These are phyloP conservation scores for Epichloe amarillans DNA, from an alignment of 2,329 filamentous ascomycete genomes.

Conservation along the genomic window DNA sequence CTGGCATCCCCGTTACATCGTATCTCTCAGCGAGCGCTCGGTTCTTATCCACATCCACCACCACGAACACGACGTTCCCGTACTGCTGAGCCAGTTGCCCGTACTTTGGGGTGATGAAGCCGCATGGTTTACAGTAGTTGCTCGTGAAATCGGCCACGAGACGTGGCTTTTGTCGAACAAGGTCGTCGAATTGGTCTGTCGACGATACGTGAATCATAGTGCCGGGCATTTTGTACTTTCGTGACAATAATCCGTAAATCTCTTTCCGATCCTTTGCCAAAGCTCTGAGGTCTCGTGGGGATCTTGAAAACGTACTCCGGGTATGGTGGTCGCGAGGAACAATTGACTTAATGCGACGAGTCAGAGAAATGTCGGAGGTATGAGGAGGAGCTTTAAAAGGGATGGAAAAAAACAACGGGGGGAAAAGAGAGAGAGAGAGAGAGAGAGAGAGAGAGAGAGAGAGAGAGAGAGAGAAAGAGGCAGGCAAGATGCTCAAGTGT, in stretches of 20 bases:
- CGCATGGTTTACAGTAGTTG: conserved; percentile 87
- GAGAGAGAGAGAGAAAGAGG: neutral
- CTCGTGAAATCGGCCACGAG: conserved; percentile 66
- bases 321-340: too few relatives aligned
- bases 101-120: conserved; percentile 61
- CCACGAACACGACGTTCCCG: conserved; percentile 60
- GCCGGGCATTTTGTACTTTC: neutral
- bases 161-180: conserved; percentile 33
- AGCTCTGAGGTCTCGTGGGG: too few relatives aligned
- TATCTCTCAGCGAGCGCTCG: conserved; percentile 64
- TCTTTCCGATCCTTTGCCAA: too few relatives aligned
- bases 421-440: neutral
- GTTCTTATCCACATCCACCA: conserved; percentile 81
- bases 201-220: conserved; percentile 1
- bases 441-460: neutral
- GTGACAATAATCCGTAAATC: too few relatives aligned
- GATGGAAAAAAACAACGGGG: fast-evolving
- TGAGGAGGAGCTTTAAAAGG: neutral
- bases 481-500: neutral
- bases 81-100: conserved; percentile 32
- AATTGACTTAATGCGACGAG: too few relatives aligned
- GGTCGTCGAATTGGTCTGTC: conserved; percentile 36
- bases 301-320: too few relatives aligned
- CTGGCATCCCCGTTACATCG: conserved; percentile 81
- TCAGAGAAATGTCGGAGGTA: neutral